Evolutionary conservation across 805 yeast genomes (phyloP), one percentile per base, ranked within the genome.

Genomic region (Yamadazyma endophytica): DNA sequence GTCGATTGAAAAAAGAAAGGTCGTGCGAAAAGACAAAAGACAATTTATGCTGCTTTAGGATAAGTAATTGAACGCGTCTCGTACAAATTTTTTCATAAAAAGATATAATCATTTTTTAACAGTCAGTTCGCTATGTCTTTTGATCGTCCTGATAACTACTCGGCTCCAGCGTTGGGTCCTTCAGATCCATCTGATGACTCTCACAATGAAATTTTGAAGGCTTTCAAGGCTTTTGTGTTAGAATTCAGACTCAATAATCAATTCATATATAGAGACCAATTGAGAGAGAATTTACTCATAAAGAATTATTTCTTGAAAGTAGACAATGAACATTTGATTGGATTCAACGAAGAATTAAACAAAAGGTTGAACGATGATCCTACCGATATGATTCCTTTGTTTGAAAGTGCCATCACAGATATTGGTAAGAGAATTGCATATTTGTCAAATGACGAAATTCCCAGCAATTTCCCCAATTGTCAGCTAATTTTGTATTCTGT

Each of bases 101-200:
- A n/a, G n/a, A 17, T 17, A 22, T 21, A 18, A 13, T 6, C 15
- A 16, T 21, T 34, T 29, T 32, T 21, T 19, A n/a, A 12, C 34
- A n/a, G 12, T 25, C 26, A 29, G 11, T 20, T 22, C 22, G 24
- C 19, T 27, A 81, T 81, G 89, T 79, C 88, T 2, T 82, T 75
- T 59, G 88, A 81, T 56, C 70, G 82, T 64, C 75, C 84, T 12
- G 89, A 79, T 34, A 66, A 74, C 3, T 83, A 72, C 50, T 69
- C 81, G 28, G 89, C 97, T 4, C 80, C 82, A 13, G 96, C 87
- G 22, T 72, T 87, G 34, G 90, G 92, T n/a, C 90, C 92, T 12
- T 89, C 82, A 42, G 77, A 81, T 14, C 68, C 77, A 2, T 70
- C 72, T 13, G 83, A 78, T 40, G 79, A 72, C 42, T 70, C 80